Conservation (phyloP, 768 basidiomycete genomes). For the Punctularia strigosozonata region DNA sequence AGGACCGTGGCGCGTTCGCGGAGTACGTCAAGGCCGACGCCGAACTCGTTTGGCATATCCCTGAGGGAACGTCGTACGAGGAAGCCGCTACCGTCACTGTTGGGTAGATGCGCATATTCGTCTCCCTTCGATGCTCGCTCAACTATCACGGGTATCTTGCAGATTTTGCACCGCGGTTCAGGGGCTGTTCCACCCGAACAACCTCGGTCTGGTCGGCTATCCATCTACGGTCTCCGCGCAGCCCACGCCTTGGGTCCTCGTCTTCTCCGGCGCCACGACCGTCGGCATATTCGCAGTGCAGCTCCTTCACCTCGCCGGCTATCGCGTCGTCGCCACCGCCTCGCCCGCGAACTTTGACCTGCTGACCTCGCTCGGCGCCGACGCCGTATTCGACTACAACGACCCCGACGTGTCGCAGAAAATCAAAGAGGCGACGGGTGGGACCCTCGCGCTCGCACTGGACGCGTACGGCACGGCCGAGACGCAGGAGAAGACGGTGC, state of each 20-base stretch:
- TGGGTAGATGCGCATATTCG: constrained; percentile 23
- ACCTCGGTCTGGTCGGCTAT: constrained; percentile 44
- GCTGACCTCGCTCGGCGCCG: constrained; percentile 50
- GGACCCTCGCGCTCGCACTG: too few species aligned
- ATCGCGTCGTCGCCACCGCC: constrained; percentile 44
- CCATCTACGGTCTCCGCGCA: constrained; percentile 45
- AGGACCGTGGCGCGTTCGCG: background rate
- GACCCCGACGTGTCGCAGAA: too few species aligned
- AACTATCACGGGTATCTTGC: constrained; percentile 29
- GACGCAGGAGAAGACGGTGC: too few species aligned
- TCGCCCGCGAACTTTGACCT: constrained; percentile 49
- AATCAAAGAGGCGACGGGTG: too few species aligned
- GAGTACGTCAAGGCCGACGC: background rate
- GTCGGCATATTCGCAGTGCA: constrained; percentile 67
- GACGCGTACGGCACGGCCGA: too few species aligned
- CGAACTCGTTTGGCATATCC: background rate
- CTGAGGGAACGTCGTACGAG: background rate
- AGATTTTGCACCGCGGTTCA: constrained; percentile 32
- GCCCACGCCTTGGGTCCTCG: constrained; percentile 44
- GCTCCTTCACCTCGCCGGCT: constrained; percentile 54
- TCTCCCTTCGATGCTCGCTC: constrained; percentile 46
- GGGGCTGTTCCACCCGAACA: constrained; percentile 44
- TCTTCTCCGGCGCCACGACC: constrained; percentile 61
- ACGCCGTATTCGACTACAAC: too few species aligned
- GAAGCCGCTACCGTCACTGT: constrained; percentile 9